Conservation (phyloP, 2,329 filamentous ascomycete genomes). For the Alternaria ventricosa region DNA sequence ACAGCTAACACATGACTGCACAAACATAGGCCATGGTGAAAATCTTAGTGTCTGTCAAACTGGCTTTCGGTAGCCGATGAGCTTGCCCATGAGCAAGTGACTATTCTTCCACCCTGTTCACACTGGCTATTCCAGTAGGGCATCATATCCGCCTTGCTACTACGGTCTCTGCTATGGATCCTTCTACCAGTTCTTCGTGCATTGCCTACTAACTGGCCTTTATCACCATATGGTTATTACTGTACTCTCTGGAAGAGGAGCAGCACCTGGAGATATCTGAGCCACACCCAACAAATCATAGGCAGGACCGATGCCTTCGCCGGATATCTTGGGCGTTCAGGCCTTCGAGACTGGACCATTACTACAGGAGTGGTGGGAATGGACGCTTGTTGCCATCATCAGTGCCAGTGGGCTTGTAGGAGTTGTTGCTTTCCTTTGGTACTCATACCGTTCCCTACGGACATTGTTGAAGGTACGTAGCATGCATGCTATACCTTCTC, state of each 20-base stretch:
- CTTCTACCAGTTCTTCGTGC: neutral
- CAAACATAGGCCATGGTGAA: slow-evolving; percentile 26
- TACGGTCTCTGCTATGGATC: neutral
- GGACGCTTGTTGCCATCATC: slow-evolving; percentile 41
- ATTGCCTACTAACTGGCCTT: neutral
- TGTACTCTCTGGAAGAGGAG: neutral
- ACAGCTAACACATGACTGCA: slow-evolving; percentile 32
- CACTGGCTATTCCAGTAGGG: neutral
- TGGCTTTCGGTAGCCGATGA: slow-evolving; percentile 24
- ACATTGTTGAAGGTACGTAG: slow-evolving; percentile 24
- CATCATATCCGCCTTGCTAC: slow-evolving; percentile 1
- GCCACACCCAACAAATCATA: neutral
- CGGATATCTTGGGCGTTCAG: slow-evolving; percentile 37
- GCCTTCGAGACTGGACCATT: slow-evolving; percentile 35
- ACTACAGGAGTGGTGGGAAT: slow-evolving; percentile 44
- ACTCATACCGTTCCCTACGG: slow-evolving; percentile 26
- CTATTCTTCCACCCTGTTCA: slow-evolving; percentile 3
- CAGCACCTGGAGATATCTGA: neutral
- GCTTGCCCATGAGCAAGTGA: slow-evolving; percentile 29
- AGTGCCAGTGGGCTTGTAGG: slow-evolving; percentile 37
- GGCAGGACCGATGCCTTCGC: slow-evolving; percentile 6
- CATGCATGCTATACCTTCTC: slow-evolving; percentile 2
- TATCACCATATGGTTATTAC: neutral
- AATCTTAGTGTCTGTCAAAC: slow-evolving; percentile 18
- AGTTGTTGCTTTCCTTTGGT: slow-evolving; percentile 35